These are phyloP conservation scores for Sugiyamaella qingdaonensis DNA, from an alignment of 805 yeast species.

Conservation along the genomic window DNA sequence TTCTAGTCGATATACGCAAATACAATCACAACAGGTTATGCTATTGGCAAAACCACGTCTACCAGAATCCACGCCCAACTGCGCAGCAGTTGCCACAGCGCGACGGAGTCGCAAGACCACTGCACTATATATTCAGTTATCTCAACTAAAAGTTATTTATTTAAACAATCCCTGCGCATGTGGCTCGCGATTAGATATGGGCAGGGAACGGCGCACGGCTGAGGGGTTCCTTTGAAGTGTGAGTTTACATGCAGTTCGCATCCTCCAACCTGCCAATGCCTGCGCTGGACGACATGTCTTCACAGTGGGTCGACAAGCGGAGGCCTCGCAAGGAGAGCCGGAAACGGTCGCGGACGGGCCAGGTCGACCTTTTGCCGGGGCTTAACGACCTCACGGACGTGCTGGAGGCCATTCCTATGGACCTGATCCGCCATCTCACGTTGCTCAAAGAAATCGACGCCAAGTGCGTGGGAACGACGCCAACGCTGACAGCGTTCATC, in stretches of 20 bases:
- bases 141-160: no score
- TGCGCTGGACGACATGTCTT: slow-evolving; percentile 46
- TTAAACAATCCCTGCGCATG: no score
- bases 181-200: not conserved
- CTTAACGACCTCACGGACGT: slow-evolving; percentile 89
- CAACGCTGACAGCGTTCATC: slow-evolving; percentile 57
- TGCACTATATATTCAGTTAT: no score
- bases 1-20: no score
- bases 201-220: not conserved
- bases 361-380: slow-evolving; percentile 59
- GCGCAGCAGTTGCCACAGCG: no score
- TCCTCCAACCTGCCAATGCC: slow-evolving; percentile 37
- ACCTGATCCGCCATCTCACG: slow-evolving; percentile 79
- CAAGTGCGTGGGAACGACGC: slow-evolving; percentile 74
- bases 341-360: slow-evolving; percentile 1
- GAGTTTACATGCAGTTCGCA: no score
- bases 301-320: slow-evolving; percentile 46
- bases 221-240: no score
- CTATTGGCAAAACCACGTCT: no score
- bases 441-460: slow-evolving; percentile 91
- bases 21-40: no score
- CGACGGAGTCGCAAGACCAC: no score
- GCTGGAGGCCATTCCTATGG: slow-evolving; percentile 83
- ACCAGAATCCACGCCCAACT: no score
- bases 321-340: slow-evolving; percentile 23